Conservation (phyloP, 2,329 filamentous ascomycete genomes). For the Phialocephala sp. region DNA sequence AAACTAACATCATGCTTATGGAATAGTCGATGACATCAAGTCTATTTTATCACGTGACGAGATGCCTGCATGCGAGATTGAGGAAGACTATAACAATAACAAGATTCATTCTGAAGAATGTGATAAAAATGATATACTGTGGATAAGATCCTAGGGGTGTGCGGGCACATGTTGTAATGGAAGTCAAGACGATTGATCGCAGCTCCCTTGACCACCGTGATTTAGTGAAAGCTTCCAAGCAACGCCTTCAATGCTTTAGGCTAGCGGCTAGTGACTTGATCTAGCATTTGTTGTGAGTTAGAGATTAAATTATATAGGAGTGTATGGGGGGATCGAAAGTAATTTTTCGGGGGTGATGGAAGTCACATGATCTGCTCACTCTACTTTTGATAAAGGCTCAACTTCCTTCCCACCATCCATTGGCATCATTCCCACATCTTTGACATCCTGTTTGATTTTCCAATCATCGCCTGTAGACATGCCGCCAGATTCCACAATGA, state of each 20-base stretch:
- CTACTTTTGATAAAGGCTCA: not conserved
- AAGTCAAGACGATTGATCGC: no score
- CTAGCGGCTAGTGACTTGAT: no score
- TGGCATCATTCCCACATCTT: not conserved
- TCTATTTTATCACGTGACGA: not conserved
- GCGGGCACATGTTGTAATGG: no score
- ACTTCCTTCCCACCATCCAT: not conserved
- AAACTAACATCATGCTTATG: not conserved
- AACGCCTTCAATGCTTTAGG: no score
- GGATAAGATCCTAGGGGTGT: no score
- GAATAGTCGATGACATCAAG: conserved; percentile 6
- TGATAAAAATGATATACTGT: not conserved
- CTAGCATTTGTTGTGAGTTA: no score
- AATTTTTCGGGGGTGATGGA: no score
- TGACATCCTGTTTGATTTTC: not conserved
- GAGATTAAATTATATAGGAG: no score
- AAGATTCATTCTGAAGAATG: not conserved
- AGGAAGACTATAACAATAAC: not conserved
- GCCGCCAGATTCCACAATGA: not conserved
- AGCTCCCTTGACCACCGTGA: no score
- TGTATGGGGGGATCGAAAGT: no score
- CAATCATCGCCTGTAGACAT: not conserved
- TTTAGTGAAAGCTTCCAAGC: no score
- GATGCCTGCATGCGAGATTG: no score
- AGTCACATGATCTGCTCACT: not conserved